Conservation (phyloP, 1,139 yeast species). For the Saccharomyces hybrid region DNA sequence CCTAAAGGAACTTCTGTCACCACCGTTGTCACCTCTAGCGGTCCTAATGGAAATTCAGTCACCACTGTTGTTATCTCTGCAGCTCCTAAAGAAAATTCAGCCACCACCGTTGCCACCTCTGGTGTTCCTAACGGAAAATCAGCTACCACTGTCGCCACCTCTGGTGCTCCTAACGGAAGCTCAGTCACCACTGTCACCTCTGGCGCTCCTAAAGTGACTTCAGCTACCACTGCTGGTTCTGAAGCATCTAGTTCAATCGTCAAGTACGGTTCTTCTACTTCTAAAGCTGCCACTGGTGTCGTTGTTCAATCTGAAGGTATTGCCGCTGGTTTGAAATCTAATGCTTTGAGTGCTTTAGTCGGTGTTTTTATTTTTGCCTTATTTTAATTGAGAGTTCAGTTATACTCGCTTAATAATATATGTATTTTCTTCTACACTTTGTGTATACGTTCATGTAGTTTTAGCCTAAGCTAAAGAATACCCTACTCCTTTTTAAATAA, state of each 20-base stretch:
- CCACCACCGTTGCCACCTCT: neutral
- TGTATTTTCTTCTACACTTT: neutral
- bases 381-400: neutral
- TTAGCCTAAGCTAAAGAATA: neutral
- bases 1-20: no score
- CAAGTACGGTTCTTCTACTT: neutral
- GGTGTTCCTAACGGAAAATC: neutral
- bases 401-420: neutral
- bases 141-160: no score
- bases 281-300: neutral
- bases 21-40: no score
- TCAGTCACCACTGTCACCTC: neutral
- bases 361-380: slow-evolving; percentile 3
- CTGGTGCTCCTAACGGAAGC: no score
- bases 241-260: neutral
- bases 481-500: neutral
- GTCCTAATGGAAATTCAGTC: neutral
- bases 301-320: slow-evolving; percentile 2
- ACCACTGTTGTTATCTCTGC: neutral
- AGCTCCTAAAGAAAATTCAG: neutral
- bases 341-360: slow-evolving; percentile 1
- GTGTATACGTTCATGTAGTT: neutral
- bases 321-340: slow-evolving; percentile 1
- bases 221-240: neutral
- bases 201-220: neutral